Evolutionary conservation across 345 rosid genomes (phyloP).

Genomic region (Boechera divaricarpa): DNA sequence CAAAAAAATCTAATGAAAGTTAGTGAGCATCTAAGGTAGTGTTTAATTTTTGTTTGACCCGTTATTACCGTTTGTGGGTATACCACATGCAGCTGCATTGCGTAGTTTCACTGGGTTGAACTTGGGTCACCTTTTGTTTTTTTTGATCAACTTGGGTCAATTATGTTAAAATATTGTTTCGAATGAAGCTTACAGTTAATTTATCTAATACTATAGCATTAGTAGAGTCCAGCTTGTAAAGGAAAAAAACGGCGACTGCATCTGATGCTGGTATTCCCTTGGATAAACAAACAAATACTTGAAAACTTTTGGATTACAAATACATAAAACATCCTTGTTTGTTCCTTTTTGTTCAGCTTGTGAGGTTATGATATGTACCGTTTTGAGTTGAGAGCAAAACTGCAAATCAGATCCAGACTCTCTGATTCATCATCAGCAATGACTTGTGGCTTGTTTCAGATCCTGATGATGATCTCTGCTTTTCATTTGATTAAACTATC

Average conservation of each 20-base stretch:
- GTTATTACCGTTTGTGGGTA: conserved; percentile 23
- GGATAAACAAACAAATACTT: conserved; percentile 32
- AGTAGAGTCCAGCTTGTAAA: conserved; percentile 30
- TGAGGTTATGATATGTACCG: conserved; percentile 15
- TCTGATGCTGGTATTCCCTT: conserved; percentile 5
- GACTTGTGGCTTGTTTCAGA: conserved; percentile 25
- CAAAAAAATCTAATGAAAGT: not conserved
- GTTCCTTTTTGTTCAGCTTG: conserved; percentile 28
- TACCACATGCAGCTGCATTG: conserved; percentile 33
- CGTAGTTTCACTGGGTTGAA: conserved; percentile 23
- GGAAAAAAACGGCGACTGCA: not conserved
- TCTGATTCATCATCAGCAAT: conserved; percentile 21
- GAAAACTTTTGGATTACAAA: conserved; percentile 1
- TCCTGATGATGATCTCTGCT: conserved; percentile 17
- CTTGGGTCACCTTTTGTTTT: not conserved
- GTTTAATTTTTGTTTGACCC: conserved; percentile 34
- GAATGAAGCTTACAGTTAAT: conserved; percentile 11
- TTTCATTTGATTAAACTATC: conserved; percentile 27
- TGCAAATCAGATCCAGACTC: conserved; percentile 23
- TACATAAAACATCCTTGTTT: conserved; percentile 8
- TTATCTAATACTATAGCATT: not conserved
- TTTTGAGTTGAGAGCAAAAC: not conserved
- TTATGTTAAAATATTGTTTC: not conserved
- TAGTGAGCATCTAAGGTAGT: conserved; percentile 2
- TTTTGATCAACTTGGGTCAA: not conserved